A percentile compares a stretch with the other conserved stretches of the same genome.
These are phyloP conservation scores for Tremellales sp. DNA, from an alignment of 1,284 basidiomycete genomes.

Conservation along the genomic window DNA sequence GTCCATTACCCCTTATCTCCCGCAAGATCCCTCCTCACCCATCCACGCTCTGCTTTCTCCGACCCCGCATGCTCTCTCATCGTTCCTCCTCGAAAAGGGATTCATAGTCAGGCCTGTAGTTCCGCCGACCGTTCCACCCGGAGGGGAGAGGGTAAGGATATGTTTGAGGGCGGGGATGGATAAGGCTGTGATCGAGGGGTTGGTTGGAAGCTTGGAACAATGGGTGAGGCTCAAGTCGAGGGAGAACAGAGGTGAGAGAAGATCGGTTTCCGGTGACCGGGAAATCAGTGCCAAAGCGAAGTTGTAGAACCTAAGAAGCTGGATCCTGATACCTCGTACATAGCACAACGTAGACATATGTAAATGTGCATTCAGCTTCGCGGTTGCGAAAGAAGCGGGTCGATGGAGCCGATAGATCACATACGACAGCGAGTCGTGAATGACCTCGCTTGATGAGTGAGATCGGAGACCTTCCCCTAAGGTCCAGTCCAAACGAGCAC, in stretches of 20 bases:
- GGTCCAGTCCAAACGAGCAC: too few species aligned
- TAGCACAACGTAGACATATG: too few species aligned
- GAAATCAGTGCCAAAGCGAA: slow-evolving; percentile 4
- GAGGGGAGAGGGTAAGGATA: slow-evolving; percentile 43
- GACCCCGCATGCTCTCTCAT: slow-evolving; percentile 55
- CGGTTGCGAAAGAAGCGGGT: too few species aligned
- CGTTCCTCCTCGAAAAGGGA: slow-evolving; percentile 36
- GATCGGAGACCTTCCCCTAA: too few species aligned
- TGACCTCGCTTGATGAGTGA: too few species aligned
- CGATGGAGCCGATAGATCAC: too few species aligned
- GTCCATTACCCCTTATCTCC: slow-evolving; percentile 24
- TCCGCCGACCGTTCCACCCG: slow-evolving; percentile 46
- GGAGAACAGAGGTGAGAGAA: too few species aligned
- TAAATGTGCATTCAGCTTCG: too few species aligned
- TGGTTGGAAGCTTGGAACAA: slow-evolving; percentile 26
- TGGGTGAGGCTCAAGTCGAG: slow-evolving; percentile 27
- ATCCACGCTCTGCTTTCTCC: slow-evolving; percentile 82
- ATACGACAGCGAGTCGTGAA: too few species aligned
- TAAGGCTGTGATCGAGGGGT: slow-evolving; percentile 18
- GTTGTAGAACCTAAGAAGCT: not conserved
- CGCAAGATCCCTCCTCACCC: slow-evolving; percentile 51
- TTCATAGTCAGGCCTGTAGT: slow-evolving; percentile 47
- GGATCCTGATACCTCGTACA: not conserved
- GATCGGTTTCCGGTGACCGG: too few species aligned
- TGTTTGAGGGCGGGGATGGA: slow-evolving; percentile 44